Evolutionary conservation across 1,284 basidiomycete species (phyloP).

Genomic region (Ceratobasidium papillatum): DNA sequence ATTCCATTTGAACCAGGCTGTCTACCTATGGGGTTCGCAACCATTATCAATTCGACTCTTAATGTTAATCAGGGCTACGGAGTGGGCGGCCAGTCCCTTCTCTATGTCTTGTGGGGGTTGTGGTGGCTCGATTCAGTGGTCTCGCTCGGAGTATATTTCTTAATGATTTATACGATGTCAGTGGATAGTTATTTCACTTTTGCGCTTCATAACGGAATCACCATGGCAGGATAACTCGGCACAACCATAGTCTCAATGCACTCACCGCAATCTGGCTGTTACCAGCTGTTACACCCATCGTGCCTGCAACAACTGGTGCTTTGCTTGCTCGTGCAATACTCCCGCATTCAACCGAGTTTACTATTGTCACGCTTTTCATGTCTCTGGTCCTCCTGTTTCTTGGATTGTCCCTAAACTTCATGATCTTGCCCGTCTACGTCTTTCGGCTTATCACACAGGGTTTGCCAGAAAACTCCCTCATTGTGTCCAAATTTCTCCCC

Average conservation of each 20-base stretch:
- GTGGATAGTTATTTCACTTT: neutral
- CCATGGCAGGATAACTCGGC: constrained; percentile 12
- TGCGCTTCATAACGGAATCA: neutral
- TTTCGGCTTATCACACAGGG: constrained; percentile 18
- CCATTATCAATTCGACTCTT: constrained; percentile 33
- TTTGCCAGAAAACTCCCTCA: constrained; percentile 2
- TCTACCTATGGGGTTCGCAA: constrained; percentile 31
- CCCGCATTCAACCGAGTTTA: neutral
- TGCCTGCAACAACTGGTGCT: constrained; percentile 21
- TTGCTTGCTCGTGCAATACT: constrained; percentile 13
- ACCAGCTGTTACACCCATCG: constrained; percentile 19
- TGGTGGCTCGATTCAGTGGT: constrained; percentile 19
- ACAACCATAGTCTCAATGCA: constrained; percentile 13
- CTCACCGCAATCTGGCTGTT: constrained; percentile 29
- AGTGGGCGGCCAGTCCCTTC: neutral
- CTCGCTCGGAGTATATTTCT: constrained; percentile 14
- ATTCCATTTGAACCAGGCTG: neutral
- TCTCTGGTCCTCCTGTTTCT: constrained; percentile 9
- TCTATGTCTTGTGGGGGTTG: constrained; percentile 16
- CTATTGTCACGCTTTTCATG: constrained; percentile 5
- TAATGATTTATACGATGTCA: constrained; percentile 25
- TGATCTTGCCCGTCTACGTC: constrained; percentile 28
- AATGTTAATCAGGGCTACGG: constrained; percentile 9
- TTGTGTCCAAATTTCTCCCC: constrained; percentile 7
- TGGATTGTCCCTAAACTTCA: constrained; percentile 16